A percentile compares a stretch with the other conserved stretches of the same genome.
phyloP scores from a whole-genome alignment of 306 rosid genomes.

The Mimosa bimucronata region DNA sequence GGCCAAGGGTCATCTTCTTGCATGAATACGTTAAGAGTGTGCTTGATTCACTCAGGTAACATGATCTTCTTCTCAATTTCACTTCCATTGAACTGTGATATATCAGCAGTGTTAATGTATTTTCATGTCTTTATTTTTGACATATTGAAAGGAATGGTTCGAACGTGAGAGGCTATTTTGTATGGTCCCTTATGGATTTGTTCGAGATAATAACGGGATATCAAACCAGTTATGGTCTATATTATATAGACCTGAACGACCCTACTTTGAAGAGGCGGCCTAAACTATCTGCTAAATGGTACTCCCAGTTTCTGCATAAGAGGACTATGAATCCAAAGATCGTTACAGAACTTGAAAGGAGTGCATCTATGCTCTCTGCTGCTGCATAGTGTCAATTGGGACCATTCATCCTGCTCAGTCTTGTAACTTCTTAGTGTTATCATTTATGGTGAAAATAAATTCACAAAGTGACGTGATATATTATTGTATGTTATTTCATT shows the following conservation, averaged over 20 bases:
- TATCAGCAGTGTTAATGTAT: background rate
- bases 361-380: constrained; percentile 9
- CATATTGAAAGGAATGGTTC: constrained; percentile 57
- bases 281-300: constrained; percentile 68
- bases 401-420: background rate
- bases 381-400: constrained; percentile 4
- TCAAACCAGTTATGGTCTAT: constrained; percentile 51
- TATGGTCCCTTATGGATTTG: constrained; percentile 65
- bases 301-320: constrained; percentile 52
- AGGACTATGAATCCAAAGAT: constrained; percentile 10
- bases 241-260: constrained; percentile 53
- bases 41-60: constrained; percentile 59
- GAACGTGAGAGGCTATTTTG: constrained; percentile 65
- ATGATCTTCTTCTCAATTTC: background rate
- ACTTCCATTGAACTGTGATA: background rate
- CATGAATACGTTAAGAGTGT: constrained; percentile 45
- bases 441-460: background rate
- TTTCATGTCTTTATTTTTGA: constrained; percentile 4
- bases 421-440: background rate
- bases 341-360: constrained; percentile 29
- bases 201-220: constrained; percentile 59
- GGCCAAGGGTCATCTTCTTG: constrained; percentile 57
- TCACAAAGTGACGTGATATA: background rate
- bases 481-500: background rate
- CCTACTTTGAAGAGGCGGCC: constrained; percentile 56